Percentiles rank a stretch among this genome's conserved stretches.
Evolutionary conservation across 192 early-diverging fungal genomes (phyloP).

Genomic region (Coemansia guatemalensis): DNA sequence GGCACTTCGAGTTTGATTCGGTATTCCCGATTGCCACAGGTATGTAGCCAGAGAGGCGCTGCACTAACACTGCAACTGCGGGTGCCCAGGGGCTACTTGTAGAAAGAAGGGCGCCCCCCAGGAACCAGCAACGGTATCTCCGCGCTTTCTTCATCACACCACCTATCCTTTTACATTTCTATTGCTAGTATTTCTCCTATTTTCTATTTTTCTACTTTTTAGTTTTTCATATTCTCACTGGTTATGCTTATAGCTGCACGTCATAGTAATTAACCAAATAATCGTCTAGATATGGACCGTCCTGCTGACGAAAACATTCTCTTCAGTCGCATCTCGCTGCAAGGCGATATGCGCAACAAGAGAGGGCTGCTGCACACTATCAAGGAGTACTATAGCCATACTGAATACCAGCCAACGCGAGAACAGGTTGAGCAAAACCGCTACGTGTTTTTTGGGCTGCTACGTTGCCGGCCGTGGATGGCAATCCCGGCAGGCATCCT

Average conservation of each 20-base stretch:
- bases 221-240: neutral
- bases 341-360: conserved; percentile 16
- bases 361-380: conserved; percentile 21
- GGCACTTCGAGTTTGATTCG: neutral
- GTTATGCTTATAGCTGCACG: neutral
- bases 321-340: conserved; percentile 39
- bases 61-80: neutral
- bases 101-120: neutral
- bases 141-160: neutral
- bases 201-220: neutral
- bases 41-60: neutral
- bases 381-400: conserved; percentile 48
- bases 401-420: conserved; percentile 35
- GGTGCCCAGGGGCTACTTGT: neutral
- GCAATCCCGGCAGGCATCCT: conserved; percentile 59
- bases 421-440: conserved; percentile 39
- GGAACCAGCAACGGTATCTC: neutral
- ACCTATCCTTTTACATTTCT: neutral
- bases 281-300: conserved; percentile 1
- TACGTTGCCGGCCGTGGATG: conserved; percentile 59
- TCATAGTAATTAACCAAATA: neutral
- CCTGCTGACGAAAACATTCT: conserved; percentile 36
- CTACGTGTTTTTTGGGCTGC: conserved; percentile 47
- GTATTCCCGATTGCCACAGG: neutral
- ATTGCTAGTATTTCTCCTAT: neutral